Conservation (phyloP, 2,329 filamentous ascomycete species). For the Pseudogymnoascus sp. region DNA sequence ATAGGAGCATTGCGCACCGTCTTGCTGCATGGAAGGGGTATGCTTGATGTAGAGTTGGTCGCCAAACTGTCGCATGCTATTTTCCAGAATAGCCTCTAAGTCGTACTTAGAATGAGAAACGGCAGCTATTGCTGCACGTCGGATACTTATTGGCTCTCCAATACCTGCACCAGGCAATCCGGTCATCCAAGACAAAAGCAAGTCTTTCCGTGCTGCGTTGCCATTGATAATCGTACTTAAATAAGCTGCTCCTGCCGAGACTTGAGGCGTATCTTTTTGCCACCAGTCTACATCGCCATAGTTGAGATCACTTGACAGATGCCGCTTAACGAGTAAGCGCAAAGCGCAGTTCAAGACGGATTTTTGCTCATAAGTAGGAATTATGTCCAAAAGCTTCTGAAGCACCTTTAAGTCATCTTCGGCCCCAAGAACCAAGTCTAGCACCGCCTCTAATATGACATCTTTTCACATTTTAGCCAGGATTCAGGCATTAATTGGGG, state of each 20-base stretch:
- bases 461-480: not conserved
- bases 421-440: not conserved
- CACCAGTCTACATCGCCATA: slow-evolving; percentile 26
- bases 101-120: slow-evolving; percentile 43
- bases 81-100: slow-evolving; percentile 54
- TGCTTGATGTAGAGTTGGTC: slow-evolving; percentile 84
- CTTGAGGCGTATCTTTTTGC: slow-evolving; percentile 23
- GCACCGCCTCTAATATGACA: not conserved
- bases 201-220: slow-evolving; percentile 40
- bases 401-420: slow-evolving; percentile 17
- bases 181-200: slow-evolving; percentile 58
- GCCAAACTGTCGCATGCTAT: slow-evolving; percentile 64
- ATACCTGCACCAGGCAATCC: slow-evolving; percentile 55
- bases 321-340: slow-evolving; percentile 21
- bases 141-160: slow-evolving; percentile 55
- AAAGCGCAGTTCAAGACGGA: slow-evolving; percentile 22
- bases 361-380: slow-evolving; percentile 25
- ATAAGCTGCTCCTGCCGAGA: slow-evolving; percentile 52
- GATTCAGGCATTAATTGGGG: not conserved
- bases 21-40: slow-evolving; percentile 75
- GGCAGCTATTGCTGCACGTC: slow-evolving; percentile 55
- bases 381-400: slow-evolving; percentile 18
- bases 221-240: slow-evolving; percentile 41
- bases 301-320: slow-evolving; percentile 19
- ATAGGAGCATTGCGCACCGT: slow-evolving; percentile 47